phyloP scores from a whole-genome alignment of 2,329 filamentous ascomycete genomes.

The Monilinia fructigena region DNA sequence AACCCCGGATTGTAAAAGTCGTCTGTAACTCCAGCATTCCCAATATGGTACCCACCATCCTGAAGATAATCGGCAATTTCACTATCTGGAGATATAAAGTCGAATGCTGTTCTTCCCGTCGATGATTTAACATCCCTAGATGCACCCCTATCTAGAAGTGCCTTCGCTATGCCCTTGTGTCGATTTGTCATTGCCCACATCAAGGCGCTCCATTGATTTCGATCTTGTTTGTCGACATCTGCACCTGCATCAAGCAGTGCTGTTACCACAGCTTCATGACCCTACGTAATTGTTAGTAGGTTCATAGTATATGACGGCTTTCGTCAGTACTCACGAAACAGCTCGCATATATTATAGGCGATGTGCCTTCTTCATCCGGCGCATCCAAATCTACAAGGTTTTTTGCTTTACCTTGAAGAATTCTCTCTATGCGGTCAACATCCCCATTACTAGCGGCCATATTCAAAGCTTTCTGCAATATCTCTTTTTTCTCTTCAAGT shows the following conservation, averaged over 20 bases:
- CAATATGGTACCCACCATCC: slow-evolving; percentile 88
- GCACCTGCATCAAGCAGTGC: slow-evolving; percentile 82
- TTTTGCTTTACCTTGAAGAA: slow-evolving; percentile 72
- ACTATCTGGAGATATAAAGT: slow-evolving; percentile 92
- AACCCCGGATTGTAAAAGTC: slow-evolving; percentile 95
- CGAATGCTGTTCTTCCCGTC: slow-evolving; percentile 87
- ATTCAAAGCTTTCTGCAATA: slow-evolving; percentile 83
- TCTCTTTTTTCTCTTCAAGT: slow-evolving; percentile 72
- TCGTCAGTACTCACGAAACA: slow-evolving; percentile 71
- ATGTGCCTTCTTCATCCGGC: slow-evolving; percentile 89
- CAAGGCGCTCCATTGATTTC: slow-evolving; percentile 93
- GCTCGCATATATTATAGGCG: slow-evolving; percentile 95
- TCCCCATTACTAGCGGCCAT: slow-evolving; percentile 98
- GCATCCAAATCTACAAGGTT: slow-evolving; percentile 80
- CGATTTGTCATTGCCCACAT: slow-evolving; percentile 99
- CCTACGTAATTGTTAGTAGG: slow-evolving; percentile 48
- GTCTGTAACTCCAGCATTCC: slow-evolving; percentile 73
- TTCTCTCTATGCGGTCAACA: slow-evolving; percentile 71
- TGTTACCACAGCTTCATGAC: slow-evolving; percentile 85
- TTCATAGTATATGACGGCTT: background rate
- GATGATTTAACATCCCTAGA: slow-evolving; percentile 96
- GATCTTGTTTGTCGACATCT: slow-evolving; percentile 88
- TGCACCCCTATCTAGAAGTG: slow-evolving; percentile 86
- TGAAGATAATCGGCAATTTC: slow-evolving; percentile 96
- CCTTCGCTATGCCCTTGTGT: slow-evolving; percentile 93